Evolutionary conservation across 2,329 filamentous ascomycete genomes (phyloP), one percentile per base, ranked within the genome.

Genomic region (Pseudocercospora musae): DNA sequence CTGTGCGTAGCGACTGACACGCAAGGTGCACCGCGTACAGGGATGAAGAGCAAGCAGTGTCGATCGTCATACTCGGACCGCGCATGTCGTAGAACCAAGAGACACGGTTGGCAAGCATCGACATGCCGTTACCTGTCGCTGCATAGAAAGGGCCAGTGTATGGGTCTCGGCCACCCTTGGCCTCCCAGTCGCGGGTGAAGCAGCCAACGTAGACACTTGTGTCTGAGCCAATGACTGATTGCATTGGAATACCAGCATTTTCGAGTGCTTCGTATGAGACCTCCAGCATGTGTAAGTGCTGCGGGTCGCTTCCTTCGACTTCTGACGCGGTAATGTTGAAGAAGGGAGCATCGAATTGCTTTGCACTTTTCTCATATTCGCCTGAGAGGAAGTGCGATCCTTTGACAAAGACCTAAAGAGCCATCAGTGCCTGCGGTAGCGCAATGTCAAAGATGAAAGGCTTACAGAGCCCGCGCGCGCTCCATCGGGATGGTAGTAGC

Each of bases 141-240:
- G 50, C 27, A 37, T 75, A 72, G 1, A 48, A 25, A 5, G 58
- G 59, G 4, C 42, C 37, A n/a, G 58, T 57, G n/a, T 68, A 58
- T 2, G 53, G 52, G 42, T 71, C 66, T 21, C 59, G 53, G 15
- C 40, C 50, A 42, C 48, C 42, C 40, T 62, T 55, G 8, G 58
- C 59, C 1, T 59, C 48, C 44, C 66, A 68, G 40, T 68, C 68
- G 3, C 40, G 61, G 44, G 49, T 65, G 29, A 68, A 63, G 44
- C 48, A 52, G n/a, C 68, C 66, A n/a, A 66, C 62, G 27, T 56
- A 64, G 8, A 62, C 56, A 8, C 54, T 49, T 3, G 66, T 67
- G 20, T 56, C n/a, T 10, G 58, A 58, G 29, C 66, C 63, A 15
- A 46, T 44, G 13, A 64, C 23, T n/a, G 27, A 40, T n/a, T 57